Evolutionary conservation across 306 rosid species (phyloP), one percentile per base, ranked within the genome.

Genomic region (Oemleria cerasiformis): DNA sequence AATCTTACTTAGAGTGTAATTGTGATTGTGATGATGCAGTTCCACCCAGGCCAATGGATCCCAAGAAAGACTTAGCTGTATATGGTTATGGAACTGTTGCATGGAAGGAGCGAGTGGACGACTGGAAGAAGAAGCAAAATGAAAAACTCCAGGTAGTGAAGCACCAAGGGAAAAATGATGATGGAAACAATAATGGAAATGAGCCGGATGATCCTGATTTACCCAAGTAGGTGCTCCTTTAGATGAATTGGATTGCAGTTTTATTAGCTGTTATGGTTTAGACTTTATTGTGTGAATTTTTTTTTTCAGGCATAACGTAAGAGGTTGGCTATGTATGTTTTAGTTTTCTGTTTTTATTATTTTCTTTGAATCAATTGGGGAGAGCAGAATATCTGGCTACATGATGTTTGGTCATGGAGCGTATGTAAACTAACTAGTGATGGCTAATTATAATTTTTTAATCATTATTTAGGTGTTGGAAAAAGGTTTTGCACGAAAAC

Each of bases 31-130:
- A 21, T 20, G 91, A 97, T 85, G 86, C 97, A 94, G 36, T 30
- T 30, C 36, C 36, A 85, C 88, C 96, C 51, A 88, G 99, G 77
- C 96, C 99, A 2, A 89, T 94, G 99, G 97, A 84, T 72, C 97
- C 96, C 19, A 84, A 91, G 82, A 94, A 94, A 81, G 99, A 94
- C 75, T 84, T 94, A 67, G 97, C 97, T 0, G 92, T 86, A 34
- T 94, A 94, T 82, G 99, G 99, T 48, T 94, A 91, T 77, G 99
- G 99, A 67, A 94, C 97, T 78, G 97, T 94, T 51, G 90, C 88
- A 23, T 94, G 99, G 99, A 94, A 88, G 82, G 99, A 89, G 58
- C 86, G 99, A 63, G 86, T 89, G 99, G 99, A 94, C 48, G 97
- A 89, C 50, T 94, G 99, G 99, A 94, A 85, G 86, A 91, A 80